Evolutionary conservation across 768 basidiomycete genomes (phyloP), one percentile per base, ranked within the genome.

Genomic region (Termitomyces sp.): DNA sequence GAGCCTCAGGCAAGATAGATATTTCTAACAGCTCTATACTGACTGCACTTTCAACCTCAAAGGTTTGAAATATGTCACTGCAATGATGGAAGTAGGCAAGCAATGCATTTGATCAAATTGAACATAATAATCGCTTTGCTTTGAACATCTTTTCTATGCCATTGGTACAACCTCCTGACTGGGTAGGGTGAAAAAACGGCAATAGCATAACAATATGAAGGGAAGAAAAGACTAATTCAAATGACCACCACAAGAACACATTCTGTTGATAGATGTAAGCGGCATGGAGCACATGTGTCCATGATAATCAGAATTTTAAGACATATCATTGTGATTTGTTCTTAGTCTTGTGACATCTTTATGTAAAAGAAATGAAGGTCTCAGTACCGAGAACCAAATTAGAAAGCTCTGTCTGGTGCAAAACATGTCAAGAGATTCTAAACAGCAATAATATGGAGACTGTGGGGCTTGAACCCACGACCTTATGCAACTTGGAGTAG

Each of bases 381-480:
- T 23, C 1, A 23, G 23, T 23, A 23, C 23, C 23, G 23, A 23
- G 23, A 23, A 23, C 23, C 23, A 2, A 30, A 30, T 30, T 30
- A 30, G 30, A 30, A 30, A 30, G 30, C 30, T 30, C 3, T 30
- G 30, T 30, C 30, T 44, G 43, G 44, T 9, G 19, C 12, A 45
- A 45, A 45, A 45, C 5, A 5, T 9, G 31, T 33, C 10, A 33
- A 10, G 30, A 31, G 38, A 17, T 38, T n/a, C 6, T 15, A 45
- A 26, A 23, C 21, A 50, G 6, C 2, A 38, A 3, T 5, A 52
- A 48, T 30, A 38, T 72, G 71, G 70, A 72, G 71, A 64, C 67
- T 72, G 64, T 66, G 69, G 62, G 71, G 66, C 61, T 71, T 64
- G 70, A 72, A 71, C 70, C 62, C 70, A 64, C 66, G 68, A 66